Evolutionary conservation across 1,284 basidiomycete genomes (phyloP), one percentile per base, ranked within the genome.

Genomic region (Sporisorium exsertum): DNA sequence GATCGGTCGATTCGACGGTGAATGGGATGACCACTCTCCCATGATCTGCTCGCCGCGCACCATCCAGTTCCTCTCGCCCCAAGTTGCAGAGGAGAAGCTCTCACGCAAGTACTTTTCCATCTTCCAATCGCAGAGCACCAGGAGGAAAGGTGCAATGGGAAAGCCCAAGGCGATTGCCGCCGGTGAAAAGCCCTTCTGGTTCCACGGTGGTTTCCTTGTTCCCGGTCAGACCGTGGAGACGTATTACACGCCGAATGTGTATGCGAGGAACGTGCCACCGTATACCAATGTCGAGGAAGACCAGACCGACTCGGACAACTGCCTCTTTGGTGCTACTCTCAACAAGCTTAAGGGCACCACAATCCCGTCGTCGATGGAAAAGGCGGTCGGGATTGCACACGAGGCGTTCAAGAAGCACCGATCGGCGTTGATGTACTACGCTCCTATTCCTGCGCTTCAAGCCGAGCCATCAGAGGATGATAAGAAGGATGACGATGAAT

Each of bases 21-120:
- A 74, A 18, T 73, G 71, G 71, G 72, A 74, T 20, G 72, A 74
- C 27, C 58, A 65, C 37, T 69, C 66, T 4, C 72, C 72, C 7
- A 43, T 60, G 12, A 59, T 74, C n/a, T 74, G 72, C 52, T 57
- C 61, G 7, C 57, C 66, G 16, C 62, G 72, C 5, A 74, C 72
- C 9, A 37, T 74, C 10, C 72, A 74, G 20, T 74, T 63, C 66
- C 56, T 74, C 13, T 69, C 66, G 13, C 72, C 72, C 8, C 53
- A 71, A 15, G 68, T 54, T 5, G 68, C 68, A 0, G 47, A 59
- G 12, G 42, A 62, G n/a, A 49, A 71, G 50, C 68, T 71, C 15
- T 60, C 68, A 13, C 60, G 47, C 47, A 57, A 65, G 24, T 60
- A 57, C 61, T 62, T 68, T 20, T 58, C 57, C 42, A 50, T 63